Evolutionary conservation across 176 grass and related monocot genomes (phyloP).

Genomic region (Hordeum vulgare): DNA sequence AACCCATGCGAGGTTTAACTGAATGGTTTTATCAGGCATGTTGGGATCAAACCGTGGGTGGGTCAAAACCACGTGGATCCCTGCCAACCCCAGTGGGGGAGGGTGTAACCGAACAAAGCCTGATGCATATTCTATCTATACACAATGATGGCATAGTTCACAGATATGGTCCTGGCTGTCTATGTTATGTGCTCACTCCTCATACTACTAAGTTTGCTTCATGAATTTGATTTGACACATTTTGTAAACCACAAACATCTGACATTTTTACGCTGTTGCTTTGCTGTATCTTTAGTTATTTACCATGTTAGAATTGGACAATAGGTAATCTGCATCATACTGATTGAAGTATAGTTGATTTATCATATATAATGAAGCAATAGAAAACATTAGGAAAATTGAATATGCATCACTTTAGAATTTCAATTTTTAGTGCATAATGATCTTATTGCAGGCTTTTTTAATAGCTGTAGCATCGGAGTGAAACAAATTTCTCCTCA

Average conservation of each 20-base stretch:
- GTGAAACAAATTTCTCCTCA: not conserved
- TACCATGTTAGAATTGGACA: not conserved
- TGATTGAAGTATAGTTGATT: not conserved
- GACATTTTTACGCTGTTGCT: not conserved
- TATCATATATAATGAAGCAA: not conserved
- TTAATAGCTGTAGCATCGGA: not conserved
- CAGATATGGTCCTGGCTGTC: not conserved
- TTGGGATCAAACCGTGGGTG: no score
- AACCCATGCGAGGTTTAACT: no score
- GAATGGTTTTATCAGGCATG: no score
- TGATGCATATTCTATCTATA: constrained; percentile 2
- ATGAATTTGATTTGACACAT: not conserved
- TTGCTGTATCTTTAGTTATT: not conserved
- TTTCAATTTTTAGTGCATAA: not conserved
- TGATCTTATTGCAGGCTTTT: not conserved
- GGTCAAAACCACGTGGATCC: no score
- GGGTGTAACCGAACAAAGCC: no score
- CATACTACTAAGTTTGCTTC: not conserved
- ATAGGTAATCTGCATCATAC: not conserved
- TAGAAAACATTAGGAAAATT: not conserved
- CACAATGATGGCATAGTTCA: not conserved
- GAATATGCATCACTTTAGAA: not conserved
- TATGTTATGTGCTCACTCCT: not conserved
- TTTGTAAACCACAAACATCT: not conserved
- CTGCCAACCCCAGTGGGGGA: no score